Evolutionary conservation across 139 green algal genomes (phyloP).

Genomic region (Coccomyxa sp.): DNA sequence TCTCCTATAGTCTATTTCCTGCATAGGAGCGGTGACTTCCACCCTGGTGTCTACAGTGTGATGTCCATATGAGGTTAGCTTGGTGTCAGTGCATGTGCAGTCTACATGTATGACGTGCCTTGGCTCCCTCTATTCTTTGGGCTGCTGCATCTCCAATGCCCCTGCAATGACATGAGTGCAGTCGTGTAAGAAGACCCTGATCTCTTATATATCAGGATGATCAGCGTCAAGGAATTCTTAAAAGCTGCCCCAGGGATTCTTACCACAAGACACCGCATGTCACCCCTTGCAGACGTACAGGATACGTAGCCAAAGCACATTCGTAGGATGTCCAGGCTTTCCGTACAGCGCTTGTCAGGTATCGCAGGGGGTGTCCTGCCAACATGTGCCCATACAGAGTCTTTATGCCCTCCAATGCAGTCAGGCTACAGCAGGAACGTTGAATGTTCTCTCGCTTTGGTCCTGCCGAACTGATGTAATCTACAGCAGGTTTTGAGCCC

Average conservation of each 20-base stretch:
- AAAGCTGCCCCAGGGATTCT: too few relatives aligned
- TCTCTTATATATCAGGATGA: background rate
- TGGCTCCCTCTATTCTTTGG: background rate
- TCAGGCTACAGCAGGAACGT: too few relatives aligned
- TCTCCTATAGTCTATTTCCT: background rate
- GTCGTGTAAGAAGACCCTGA: background rate
- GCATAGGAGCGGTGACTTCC: background rate
- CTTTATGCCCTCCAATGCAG: too few relatives aligned
- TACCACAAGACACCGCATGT: background rate
- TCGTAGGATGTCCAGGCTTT: background rate
- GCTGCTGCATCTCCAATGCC: background rate
- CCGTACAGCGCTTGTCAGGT: background rate
- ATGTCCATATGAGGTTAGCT: background rate
- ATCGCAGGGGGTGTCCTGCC: too few relatives aligned
- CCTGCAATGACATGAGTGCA: background rate
- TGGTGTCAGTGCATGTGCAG: too few relatives aligned
- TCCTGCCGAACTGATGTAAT: too few relatives aligned
- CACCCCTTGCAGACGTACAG: background rate
- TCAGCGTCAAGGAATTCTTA: too few relatives aligned
- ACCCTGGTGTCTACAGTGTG: background rate
- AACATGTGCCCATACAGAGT: too few relatives aligned
- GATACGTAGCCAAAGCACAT: background rate
- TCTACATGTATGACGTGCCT: background rate
- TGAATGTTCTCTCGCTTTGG: too few relatives aligned
- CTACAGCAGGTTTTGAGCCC: too few relatives aligned